Base-by-base conservation (phyloP, 805 yeast genomes). In the Wickerhamomyces strasburgensis region DNA sequence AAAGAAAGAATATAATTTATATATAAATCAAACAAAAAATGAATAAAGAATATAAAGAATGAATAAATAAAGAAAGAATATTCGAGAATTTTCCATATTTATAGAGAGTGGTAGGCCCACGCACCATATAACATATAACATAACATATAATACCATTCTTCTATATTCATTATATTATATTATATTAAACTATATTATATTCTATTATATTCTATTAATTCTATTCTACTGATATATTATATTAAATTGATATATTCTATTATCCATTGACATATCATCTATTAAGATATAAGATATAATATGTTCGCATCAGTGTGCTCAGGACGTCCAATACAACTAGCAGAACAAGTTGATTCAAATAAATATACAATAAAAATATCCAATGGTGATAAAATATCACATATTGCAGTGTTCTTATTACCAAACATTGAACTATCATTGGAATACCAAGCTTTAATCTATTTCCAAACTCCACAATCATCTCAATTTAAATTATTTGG, bases 221-320 rank as follows among this genome's bases (percentile, higher is more conserved):
- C n/a, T n/a, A n/a, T n/a, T n/a, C n/a, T n/a, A n/a, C n/a, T n/a
- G n/a, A n/a, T n/a, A n/a, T n/a, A n/a, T n/a, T n/a, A n/a, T n/a
- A n/a, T n/a, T n/a, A n/a, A n/a, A n/a, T n/a, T n/a, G n/a, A n/a
- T n/a, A n/a, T n/a, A n/a, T n/a, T n/a, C n/a, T n/a, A n/a, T n/a
- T n/a, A n/a, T n/a, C n/a, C n/a, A n/a, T n/a, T n/a, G n/a, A n/a
- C n/a, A n/a, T n/a, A n/a, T n/a, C n/a, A n/a, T n/a, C n/a, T n/a
- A n/a, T n/a, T n/a, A n/a, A n/a, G n/a, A n/a, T n/a, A n/a, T n/a
- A n/a, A n/a, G n/a, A n/a, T n/a, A n/a, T n/a, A 43, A 13, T 7
- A 80, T 82, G 87, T 82, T 82, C 61, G 90, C 87, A 14, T 80
- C 82, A 16, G 75, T 81, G 32, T 80, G 87, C 57, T 80, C 87